Percentiles rank a stretch among this genome's conserved stretches.
These are phyloP conservation scores for Ceriops tagal DNA, from an alignment of 345 rosid species.

Conservation along the genomic window DNA sequence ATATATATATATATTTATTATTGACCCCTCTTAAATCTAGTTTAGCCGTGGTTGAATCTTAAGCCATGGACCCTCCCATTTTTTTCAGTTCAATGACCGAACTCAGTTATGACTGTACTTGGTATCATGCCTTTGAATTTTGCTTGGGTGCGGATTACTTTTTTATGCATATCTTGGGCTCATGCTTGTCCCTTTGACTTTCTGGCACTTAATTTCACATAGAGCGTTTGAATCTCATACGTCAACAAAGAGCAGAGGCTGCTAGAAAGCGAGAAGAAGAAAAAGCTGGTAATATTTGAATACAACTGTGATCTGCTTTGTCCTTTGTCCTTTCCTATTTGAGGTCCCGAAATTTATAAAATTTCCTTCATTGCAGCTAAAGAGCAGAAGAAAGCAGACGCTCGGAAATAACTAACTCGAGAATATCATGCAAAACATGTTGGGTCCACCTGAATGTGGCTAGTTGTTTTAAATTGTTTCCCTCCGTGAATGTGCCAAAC, in stretches of 20 bases:
- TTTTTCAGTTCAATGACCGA: too few species aligned
- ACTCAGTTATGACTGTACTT: too few species aligned
- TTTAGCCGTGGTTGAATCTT: too few species aligned
- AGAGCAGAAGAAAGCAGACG: constrained; percentile 48
- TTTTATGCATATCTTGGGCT: too few species aligned
- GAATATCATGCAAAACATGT: not conserved
- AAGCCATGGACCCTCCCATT: too few species aligned
- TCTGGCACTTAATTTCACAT: not conserved
- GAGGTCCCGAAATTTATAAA: not conserved
- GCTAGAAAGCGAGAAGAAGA: constrained; percentile 68
- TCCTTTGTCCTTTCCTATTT: not conserved
- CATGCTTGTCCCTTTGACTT: too few species aligned
- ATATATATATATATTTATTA: too few species aligned
- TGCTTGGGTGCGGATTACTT: too few species aligned
- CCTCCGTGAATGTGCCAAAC: not conserved
- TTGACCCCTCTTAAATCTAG: too few species aligned
- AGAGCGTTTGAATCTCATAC: constrained; percentile 74
- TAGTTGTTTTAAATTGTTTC: constrained; percentile 9
- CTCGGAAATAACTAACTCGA: constrained; percentile 44
- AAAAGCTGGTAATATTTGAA: constrained; percentile 42
- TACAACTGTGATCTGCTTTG: not conserved
- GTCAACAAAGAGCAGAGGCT: constrained; percentile 73
- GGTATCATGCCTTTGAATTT: too few species aligned
- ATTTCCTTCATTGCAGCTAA: constrained; percentile 29
- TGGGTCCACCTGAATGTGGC: constrained; percentile 3